phyloP scores from a whole-genome alignment of 2,329 filamentous ascomycete species.

The Colletotrichum lindemuthianum region DNA sequence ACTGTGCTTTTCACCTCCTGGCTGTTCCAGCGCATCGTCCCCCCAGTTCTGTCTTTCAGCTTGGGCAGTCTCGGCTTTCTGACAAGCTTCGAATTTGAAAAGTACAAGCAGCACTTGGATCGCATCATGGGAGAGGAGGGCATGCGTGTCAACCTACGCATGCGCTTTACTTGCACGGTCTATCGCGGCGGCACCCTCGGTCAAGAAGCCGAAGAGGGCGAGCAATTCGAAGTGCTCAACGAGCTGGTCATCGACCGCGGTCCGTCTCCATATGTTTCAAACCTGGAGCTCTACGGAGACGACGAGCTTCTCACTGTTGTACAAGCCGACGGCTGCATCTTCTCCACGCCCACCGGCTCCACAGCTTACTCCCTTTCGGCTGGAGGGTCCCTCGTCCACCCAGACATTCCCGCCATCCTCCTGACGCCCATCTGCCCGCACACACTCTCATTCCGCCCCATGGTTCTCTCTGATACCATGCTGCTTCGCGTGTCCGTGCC shows the following conservation, averaged over 20 bases:
- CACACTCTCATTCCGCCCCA: slow-evolving; percentile 94
- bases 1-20: slow-evolving; percentile 90
- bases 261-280: slow-evolving; percentile 95
- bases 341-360: slow-evolving; percentile 93
- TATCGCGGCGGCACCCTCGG: slow-evolving; percentile 75
- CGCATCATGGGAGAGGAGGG: slow-evolving; percentile 92
- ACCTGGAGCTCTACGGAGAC: slow-evolving; percentile 95
- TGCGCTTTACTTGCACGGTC: slow-evolving; percentile 98
- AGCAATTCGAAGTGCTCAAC: slow-evolving; percentile 98
- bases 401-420: slow-evolving; percentile 95
- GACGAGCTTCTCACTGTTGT: slow-evolving; percentile 95
- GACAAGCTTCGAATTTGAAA: slow-evolving; percentile 87
- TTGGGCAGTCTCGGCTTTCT: slow-evolving; percentile 88
- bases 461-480: slow-evolving; percentile 97
- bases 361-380: slow-evolving; percentile 97
- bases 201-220: slow-evolving; percentile 82
- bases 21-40: slow-evolving; percentile 91
- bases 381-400: slow-evolving; percentile 93
- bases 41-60: slow-evolving; percentile 85
- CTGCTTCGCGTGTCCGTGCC: slow-evolving; percentile 90
- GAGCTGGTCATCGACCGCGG: slow-evolving; percentile 98
- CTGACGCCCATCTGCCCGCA: slow-evolving; percentile 98
- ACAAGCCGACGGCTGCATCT: slow-evolving; percentile 96
- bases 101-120: slow-evolving; percentile 87
- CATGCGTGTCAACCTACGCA: slow-evolving; percentile 97